Percentiles rank a stretch among this genome's conserved stretches.
Conservation (phyloP, 202 grass and related monocot genomes). For the Carex sylvatica region DNA sequence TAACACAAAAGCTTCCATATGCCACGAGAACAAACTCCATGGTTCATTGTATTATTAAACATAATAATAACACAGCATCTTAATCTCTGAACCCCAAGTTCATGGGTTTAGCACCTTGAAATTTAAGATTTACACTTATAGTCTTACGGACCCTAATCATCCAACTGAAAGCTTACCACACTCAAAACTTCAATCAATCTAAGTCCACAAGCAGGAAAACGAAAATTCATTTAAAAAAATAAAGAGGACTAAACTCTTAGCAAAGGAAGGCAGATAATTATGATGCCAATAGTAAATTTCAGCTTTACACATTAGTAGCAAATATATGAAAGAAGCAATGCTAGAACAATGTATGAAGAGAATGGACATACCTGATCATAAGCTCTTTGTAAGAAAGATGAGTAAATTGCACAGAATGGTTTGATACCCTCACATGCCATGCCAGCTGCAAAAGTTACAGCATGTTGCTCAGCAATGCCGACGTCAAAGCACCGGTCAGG, state of each 20-base stretch:
- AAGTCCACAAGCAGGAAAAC: background rate
- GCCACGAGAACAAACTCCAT: background rate
- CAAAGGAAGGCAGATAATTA: background rate
- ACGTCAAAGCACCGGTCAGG: conserved; percentile 87
- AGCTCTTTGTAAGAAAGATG: conserved; percentile 87
- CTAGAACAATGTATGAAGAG: background rate
- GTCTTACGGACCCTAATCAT: background rate
- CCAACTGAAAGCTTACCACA: background rate
- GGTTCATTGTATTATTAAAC: background rate
- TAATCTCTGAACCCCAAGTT: background rate
- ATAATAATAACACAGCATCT: background rate
- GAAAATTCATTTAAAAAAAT: background rate
- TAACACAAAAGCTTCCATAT: background rate
- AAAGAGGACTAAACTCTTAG: background rate
- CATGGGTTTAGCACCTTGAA: background rate
- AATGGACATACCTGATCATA: conserved; percentile 63
- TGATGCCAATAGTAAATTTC: background rate
- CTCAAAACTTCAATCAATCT: background rate
- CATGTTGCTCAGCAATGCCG: conserved; percentile 95
- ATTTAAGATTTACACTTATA: background rate
- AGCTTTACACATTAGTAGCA: background rate
- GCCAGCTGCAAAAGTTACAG: conserved; percentile 88
- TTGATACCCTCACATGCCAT: conserved; percentile 86
- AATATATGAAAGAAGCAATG: background rate
- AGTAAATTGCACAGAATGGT: conserved; percentile 96